Percentiles rank a stretch among this genome's conserved stretches.
Conservation (phyloP, 2,329 filamentous ascomycete genomes). For the Claviceps sp. region DNA sequence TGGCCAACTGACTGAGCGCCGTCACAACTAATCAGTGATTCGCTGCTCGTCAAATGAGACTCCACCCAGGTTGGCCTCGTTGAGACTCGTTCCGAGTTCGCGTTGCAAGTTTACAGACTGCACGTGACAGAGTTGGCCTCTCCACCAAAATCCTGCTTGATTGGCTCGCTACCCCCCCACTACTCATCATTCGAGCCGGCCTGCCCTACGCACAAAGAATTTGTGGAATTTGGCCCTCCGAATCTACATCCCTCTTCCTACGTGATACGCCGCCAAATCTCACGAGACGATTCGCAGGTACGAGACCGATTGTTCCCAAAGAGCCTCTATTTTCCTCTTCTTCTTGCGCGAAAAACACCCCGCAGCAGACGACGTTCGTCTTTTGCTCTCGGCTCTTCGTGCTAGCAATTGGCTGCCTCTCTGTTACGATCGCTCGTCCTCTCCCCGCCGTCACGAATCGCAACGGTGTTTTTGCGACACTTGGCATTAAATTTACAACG, state of each 20-base stretch:
- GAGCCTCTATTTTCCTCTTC: background rate
- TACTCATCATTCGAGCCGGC: slow-evolving; percentile 22
- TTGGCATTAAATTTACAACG: background rate
- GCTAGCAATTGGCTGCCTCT: background rate
- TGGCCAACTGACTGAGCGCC: background rate
- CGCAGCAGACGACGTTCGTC: background rate
- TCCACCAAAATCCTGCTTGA: slow-evolving; percentile 10
- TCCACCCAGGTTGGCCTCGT: background rate
- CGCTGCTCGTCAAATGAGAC: background rate
- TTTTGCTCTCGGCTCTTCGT: background rate
- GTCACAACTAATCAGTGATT: background rate
- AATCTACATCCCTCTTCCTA: slow-evolving; percentile 22
- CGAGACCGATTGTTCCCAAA: slow-evolving; percentile 17
- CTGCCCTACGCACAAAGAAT: slow-evolving; percentile 30
- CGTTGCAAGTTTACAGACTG: slow-evolving; percentile 1
- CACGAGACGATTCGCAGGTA: slow-evolving; percentile 30
- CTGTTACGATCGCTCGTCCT: background rate
- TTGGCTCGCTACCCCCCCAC: slow-evolving; percentile 24
- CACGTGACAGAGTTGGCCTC: slow-evolving; percentile 15
- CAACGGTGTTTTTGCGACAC: background rate
- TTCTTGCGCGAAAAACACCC: background rate
- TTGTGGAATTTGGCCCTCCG: slow-evolving; percentile 25
- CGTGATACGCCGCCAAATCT: slow-evolving; percentile 20
- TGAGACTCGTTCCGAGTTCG: background rate
- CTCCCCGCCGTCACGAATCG: slow-evolving; percentile 1